Evolutionary conservation across 2,329 filamentous ascomycete genomes (phyloP).

Genomic region (Aspergillus sp.): DNA sequence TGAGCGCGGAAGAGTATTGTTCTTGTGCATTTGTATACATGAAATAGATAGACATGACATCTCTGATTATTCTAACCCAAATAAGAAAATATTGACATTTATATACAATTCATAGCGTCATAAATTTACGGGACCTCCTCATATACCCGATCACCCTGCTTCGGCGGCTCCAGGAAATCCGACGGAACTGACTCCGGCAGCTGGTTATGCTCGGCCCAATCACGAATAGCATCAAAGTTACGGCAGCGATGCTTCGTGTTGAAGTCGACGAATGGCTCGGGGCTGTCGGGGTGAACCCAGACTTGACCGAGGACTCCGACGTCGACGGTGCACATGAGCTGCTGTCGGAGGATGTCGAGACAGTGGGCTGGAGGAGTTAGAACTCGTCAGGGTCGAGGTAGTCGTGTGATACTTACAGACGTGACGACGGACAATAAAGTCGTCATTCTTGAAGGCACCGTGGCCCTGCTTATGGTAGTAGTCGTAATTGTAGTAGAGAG

Average conservation of each 20-base stretch:
- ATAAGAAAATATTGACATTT: background rate
- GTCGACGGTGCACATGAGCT: conserved; percentile 63
- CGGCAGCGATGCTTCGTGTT: conserved; percentile 61
- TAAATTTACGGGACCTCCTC: conserved; percentile 21
- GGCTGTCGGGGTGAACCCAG: conserved; percentile 51
- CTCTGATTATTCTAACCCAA: background rate
- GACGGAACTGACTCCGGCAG: conserved; percentile 42
- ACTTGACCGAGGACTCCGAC: conserved; percentile 61
- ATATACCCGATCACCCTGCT: conserved; percentile 20
- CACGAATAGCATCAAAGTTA: conserved; percentile 54
- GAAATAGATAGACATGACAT: background rate
- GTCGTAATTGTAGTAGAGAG: conserved; percentile 59
- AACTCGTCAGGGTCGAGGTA: background rate
- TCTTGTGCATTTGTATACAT: no score
- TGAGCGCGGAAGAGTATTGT: no score
- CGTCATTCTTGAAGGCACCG: conserved; percentile 58
- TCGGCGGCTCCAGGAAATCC: conserved; percentile 45
- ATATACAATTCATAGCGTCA: background rate
- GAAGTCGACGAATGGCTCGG: conserved; percentile 60
- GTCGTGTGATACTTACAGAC: conserved; percentile 49
- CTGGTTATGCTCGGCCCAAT: conserved; percentile 57
- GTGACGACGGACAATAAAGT: conserved; percentile 56
- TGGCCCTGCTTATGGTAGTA: conserved; percentile 54
- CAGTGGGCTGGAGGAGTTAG: conserved; percentile 51
- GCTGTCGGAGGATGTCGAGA: conserved; percentile 61